Conservation (phyloP, 1,284 basidiomycete genomes). For the Meira miltonrushii region DNA sequence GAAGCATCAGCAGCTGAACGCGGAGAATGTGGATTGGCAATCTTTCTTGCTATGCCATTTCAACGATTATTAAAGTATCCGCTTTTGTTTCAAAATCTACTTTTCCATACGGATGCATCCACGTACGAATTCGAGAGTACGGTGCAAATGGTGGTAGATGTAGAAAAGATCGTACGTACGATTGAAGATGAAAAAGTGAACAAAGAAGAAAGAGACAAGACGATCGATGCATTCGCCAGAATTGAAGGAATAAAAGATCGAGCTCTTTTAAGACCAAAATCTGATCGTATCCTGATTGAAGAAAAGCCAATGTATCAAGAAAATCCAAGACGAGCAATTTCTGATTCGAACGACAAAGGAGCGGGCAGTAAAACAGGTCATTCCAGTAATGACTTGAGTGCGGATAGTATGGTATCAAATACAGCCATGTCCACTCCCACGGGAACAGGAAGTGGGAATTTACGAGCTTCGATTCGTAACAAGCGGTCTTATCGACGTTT, state of each 20-base stretch:
- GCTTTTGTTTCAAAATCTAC: conserved; percentile 87
- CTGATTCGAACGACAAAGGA: conserved; percentile 32
- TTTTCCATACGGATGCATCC: conserved; percentile 77
- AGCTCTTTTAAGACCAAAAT: conserved; percentile 74
- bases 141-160: conserved; percentile 90
- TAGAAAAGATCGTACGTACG: conserved; percentile 86
- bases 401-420: conserved; percentile 10
- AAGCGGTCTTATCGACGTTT: conserved; percentile 42
- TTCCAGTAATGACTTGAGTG: too few relatives aligned
- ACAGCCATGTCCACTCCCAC: conserved; percentile 4
- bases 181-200: conserved; percentile 97
- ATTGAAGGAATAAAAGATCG: conserved; percentile 71
- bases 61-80: conserved; percentile 95
- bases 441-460: conserved; percentile 8
- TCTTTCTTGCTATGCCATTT: conserved; percentile 92
- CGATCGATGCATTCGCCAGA: conserved; percentile 85
- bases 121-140: conserved; percentile 96
- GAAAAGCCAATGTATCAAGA: conserved; percentile 62
- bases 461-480: conserved; percentile 33
- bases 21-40: conserved; percentile 86
- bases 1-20: conserved; percentile 75
- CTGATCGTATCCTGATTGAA: conserved; percentile 76
- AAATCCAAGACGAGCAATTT: conserved; percentile 37
- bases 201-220: conserved; percentile 89
- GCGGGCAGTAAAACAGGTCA: not conserved